Conservation (phyloP, 768 basidiomycete genomes). For the Tricholomella constricta region DNA sequence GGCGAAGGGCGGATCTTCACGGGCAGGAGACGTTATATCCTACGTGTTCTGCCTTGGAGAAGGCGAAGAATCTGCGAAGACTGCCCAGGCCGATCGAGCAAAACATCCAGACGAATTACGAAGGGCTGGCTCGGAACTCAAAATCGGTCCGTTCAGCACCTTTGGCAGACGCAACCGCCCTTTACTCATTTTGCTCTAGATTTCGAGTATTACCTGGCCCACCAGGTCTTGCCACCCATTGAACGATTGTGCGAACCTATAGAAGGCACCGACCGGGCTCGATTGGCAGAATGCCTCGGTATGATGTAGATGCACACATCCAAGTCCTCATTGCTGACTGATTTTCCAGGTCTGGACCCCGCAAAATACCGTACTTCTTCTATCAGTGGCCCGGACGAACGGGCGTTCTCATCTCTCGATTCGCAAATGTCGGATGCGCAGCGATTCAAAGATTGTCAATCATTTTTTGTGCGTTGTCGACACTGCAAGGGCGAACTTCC, state of each 20-base stretch:
- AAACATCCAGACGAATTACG: constrained; percentile 93
- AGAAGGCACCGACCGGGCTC: constrained; percentile 89
- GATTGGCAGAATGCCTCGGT: constrained; percentile 96
- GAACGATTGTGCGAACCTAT: constrained; percentile 96
- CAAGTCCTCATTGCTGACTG: constrained; percentile 2
- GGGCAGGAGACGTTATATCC: constrained; percentile 90
- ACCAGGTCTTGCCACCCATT: constrained; percentile 92
- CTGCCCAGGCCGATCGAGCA: constrained; percentile 85
- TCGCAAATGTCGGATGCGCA: constrained; percentile 88
- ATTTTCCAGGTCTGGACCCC: constrained; percentile 57
- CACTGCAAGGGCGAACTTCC: constrained; percentile 61
- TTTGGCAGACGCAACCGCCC: too few species aligned
- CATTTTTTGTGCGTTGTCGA: constrained; percentile 77
- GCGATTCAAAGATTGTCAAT: constrained; percentile 76
- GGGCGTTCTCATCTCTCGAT: constrained; percentile 76
- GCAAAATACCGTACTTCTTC: constrained; percentile 49
- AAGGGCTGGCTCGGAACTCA: constrained; percentile 61
- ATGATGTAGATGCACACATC: constrained; percentile 3
- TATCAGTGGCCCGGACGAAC: constrained; percentile 53
- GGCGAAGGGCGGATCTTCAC: constrained; percentile 75
- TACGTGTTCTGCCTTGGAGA: constrained; percentile 90
- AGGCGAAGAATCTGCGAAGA: constrained; percentile 69
- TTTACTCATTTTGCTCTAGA: constrained; percentile 47
- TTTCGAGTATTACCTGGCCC: constrained; percentile 87
- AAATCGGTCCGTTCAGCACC: constrained; percentile 61